Conservation (phyloP, 306 rosid species). For the Prunus persica region DNA sequence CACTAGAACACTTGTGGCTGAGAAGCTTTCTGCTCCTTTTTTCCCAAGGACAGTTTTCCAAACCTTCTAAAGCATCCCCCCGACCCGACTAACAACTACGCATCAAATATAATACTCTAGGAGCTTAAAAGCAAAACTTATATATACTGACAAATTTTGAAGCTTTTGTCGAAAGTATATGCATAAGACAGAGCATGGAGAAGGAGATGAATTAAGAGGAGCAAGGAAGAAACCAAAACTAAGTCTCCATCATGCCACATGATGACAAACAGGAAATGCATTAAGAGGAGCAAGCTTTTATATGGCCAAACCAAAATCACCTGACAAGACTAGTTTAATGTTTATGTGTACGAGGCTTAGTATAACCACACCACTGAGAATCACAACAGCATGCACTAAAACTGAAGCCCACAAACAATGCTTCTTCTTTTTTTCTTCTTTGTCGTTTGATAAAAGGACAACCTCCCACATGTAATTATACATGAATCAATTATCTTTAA, state of each 20-base stretch:
- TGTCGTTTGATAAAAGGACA: background rate
- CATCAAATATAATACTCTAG: background rate
- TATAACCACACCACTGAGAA: background rate
- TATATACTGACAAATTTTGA: background rate
- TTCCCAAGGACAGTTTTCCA: background rate
- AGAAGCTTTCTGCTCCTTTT: background rate
- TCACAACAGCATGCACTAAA: background rate
- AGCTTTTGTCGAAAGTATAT: background rate
- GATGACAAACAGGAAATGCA: background rate
- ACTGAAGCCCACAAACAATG: background rate
- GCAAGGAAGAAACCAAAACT: background rate
- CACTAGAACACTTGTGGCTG: slow-evolving; percentile 4
- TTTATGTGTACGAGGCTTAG: background rate
- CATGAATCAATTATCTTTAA: background rate
- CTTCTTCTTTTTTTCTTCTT: background rate
- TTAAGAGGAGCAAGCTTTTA: background rate
- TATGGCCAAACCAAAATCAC: background rate
- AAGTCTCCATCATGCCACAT: background rate
- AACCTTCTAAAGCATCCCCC: background rate
- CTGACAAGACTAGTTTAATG: background rate
- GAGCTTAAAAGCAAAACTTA: background rate
- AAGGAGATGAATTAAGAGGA: background rate
- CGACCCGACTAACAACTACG: background rate
- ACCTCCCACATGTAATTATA: background rate
- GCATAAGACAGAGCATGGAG: background rate